Percentiles rank a stretch among this genome's conserved stretches.
phyloP scores from a whole-genome alignment of 306 rosid species.

The Ormosia emarginata region DNA sequence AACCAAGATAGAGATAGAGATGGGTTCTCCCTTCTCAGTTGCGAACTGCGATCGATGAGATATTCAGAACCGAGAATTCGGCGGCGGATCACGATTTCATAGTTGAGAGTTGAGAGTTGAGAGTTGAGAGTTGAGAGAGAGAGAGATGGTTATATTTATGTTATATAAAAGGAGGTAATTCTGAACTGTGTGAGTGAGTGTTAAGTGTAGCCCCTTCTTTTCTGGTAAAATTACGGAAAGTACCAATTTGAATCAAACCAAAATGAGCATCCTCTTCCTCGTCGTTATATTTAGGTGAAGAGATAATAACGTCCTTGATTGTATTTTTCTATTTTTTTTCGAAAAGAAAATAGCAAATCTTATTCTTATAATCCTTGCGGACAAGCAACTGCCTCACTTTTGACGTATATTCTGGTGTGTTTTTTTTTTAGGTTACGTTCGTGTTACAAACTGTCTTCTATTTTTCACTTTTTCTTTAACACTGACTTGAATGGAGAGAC shows the following conservation, averaged over 20 bases:
- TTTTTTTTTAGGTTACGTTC: too few species aligned
- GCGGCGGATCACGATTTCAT: too few species aligned
- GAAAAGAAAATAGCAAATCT: too few species aligned
- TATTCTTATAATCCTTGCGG: background rate
- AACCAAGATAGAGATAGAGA: too few species aligned
- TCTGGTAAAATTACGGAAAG: slow-evolving; percentile 30
- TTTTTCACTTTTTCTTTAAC: too few species aligned
- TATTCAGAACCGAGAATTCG: too few species aligned
- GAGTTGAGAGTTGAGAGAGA: too few species aligned
- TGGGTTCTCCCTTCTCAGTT: too few species aligned
- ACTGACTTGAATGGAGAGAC: too few species aligned
- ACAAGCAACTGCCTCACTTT: background rate
- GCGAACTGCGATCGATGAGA: too few species aligned
- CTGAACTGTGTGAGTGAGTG: background rate
- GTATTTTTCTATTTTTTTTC: background rate
- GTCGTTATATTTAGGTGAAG: background rate
- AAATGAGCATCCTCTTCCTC: background rate
- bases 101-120: background rate
- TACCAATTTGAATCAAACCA: slow-evolving; percentile 5
- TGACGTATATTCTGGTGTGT: too few species aligned
- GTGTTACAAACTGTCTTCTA: too few species aligned
- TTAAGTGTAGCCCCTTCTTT: slow-evolving; percentile 10
- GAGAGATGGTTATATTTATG: background rate
- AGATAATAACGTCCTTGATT: background rate
- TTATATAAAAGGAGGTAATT: background rate